Evolutionary conservation across 176 grass and related monocot genomes (phyloP), one percentile per base, ranked within the genome.

Genomic region (Aegilops umbellulata): DNA sequence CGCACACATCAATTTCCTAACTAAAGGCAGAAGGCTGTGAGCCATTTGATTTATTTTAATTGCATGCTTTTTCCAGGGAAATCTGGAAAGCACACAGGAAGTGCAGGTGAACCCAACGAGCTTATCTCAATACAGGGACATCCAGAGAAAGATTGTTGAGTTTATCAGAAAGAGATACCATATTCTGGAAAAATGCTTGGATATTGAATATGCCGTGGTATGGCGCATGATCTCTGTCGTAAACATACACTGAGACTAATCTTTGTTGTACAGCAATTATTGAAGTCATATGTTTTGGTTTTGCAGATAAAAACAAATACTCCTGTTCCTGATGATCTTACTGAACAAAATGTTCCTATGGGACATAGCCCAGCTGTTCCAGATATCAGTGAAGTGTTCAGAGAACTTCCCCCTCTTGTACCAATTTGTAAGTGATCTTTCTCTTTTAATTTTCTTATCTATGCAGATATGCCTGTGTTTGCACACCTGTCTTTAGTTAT

Each of bases 201-300:
- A 97, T 76, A 70, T 97, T 30, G 97, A 99, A 91, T 99, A 89
- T 79, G 92, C 92, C 87, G 89, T 94, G 97, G 94, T 99, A 96
- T 16, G 39, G 15, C 46, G 32, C 76, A n/a, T 32, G 3, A 0
- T 58, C 68, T 93, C 49, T 81, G 78, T 41, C 58, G 58, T 73
- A 65, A 47, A 84, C 46, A 75, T 44, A 86, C 26, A 60, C 30
- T 65, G 73, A 6, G 19, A 69, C 7, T 67, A 41, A 70, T 81
- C 49, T 62, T 15, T 63, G 24, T 55, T 29, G 51, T 57, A 27
- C 20, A 53, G 20, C 63, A 64, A 71, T 77, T 88, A 67, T 57
- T 61, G 20, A 73, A 77, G 35, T n/a, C 4, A 2, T 66, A 61
- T 38, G 41, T 80, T 78, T 36, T 77, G 35, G 19, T 74, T 62